Percentiles rank a stretch among this genome's conserved stretches.
These are phyloP conservation scores for Haplographium delicatum DNA, from an alignment of 495 filamentous ascomycete genomes.

Conservation along the genomic window DNA sequence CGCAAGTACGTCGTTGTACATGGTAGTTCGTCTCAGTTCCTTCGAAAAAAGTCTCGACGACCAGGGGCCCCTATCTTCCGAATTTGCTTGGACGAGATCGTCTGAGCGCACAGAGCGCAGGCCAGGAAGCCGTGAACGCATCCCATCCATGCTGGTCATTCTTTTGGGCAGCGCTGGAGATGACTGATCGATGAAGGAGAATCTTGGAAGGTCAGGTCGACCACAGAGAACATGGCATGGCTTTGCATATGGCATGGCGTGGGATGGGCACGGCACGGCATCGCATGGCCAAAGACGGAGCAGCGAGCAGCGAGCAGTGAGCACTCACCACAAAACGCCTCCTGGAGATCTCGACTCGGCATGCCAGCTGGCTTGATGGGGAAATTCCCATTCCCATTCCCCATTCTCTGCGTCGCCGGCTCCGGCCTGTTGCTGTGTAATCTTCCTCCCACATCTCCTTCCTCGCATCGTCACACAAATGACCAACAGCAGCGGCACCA, in stretches of 20 bases:
- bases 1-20: not conserved
- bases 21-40: not conserved
- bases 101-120: constrained; percentile 11
- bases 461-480: constrained; percentile 1
- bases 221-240: too few species aligned
- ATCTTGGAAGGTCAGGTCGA: too few species aligned
- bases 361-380: not conserved
- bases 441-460: too few species aligned
- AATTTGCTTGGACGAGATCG: constrained; percentile 18
- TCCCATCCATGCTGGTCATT: not conserved
- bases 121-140: not conserved
- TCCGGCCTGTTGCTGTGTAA: not conserved
- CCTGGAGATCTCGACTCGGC: constrained; percentile 7
- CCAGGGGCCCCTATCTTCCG: not conserved
- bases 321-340: too few species aligned
- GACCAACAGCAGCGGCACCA: too few species aligned
- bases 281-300: too few species aligned
- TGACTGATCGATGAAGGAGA: too few species aligned
- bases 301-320: too few species aligned
- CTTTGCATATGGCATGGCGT: too few species aligned
- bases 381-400: too few species aligned
- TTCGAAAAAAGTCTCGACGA: not conserved
- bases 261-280: too few species aligned
- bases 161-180: not conserved
- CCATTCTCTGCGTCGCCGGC: constrained; percentile 6